Evolutionary conservation across 179 eudicot genomes (phyloP).

Genomic region (Silene vulgaris): DNA sequence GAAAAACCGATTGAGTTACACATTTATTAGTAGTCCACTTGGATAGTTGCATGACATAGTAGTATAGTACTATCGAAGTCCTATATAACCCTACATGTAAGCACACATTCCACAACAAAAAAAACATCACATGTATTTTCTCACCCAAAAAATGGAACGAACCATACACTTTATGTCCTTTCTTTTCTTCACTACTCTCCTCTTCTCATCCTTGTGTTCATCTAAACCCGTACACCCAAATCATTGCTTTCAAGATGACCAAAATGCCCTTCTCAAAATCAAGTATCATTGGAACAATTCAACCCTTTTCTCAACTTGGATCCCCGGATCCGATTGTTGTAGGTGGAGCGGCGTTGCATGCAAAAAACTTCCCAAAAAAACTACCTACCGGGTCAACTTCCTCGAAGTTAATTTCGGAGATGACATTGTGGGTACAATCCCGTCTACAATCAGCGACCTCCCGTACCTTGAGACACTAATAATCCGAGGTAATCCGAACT

Average conservation of each 20-base stretch:
- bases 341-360: conserved; percentile 41
- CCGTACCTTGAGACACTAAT: conserved; percentile 7
- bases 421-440: conserved; percentile 13
- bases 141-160: background rate
- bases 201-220: conserved; percentile 12
- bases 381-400: conserved; percentile 35
- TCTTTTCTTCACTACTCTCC: conserved; percentile 3
- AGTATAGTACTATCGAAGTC: background rate
- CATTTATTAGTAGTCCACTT: too few relatives aligned
- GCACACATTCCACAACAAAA: background rate
- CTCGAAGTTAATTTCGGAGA: conserved; percentile 20
- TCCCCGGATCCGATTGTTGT: conserved; percentile 31
- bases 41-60: background rate
- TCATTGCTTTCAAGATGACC: conserved; percentile 14
- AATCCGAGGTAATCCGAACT: background rate
- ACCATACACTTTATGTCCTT: background rate
- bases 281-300: conserved; percentile 15
- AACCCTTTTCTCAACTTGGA: conserved; percentile 19
- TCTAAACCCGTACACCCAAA: conserved; percentile 14
- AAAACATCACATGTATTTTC: background rate
- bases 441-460: conserved; percentile 6
- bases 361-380: conserved; percentile 16
- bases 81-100: background rate
- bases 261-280: conserved; percentile 20
- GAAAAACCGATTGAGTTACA: too few relatives aligned